Percentiles rank a stretch among this genome's conserved stretches.
These are phyloP conservation scores for Penicillium sp. DNA, from an alignment of 2,329 filamentous ascomycete species.

Conservation along the genomic window DNA sequence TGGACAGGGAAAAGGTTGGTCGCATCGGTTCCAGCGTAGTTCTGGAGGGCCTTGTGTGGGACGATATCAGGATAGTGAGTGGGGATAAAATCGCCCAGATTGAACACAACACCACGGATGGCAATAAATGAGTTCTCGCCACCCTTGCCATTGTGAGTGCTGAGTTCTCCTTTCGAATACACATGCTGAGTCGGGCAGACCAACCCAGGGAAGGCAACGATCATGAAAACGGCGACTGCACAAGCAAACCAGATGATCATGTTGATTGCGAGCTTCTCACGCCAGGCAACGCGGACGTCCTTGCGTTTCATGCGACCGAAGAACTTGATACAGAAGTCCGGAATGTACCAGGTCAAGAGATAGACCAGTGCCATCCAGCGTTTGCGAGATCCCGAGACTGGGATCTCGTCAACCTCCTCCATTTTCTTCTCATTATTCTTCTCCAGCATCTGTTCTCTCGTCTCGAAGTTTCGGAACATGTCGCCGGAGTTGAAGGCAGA, in stretches of 20 bases:
- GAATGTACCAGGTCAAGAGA: conserved; percentile 79
- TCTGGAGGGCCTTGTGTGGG: conserved; percentile 62
- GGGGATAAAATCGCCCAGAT: conserved; percentile 70
- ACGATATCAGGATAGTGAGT: conserved; percentile 73
- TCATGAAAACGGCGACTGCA: conserved; percentile 76
- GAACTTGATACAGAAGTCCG: conserved; percentile 74
- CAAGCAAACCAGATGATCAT: conserved; percentile 93
- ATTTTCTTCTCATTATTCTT: conserved; percentile 89
- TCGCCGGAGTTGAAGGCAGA: conserved; percentile 91
- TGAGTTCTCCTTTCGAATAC: conserved; percentile 74
- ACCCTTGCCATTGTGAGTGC: conserved; percentile 69
- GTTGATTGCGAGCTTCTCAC: conserved; percentile 97
- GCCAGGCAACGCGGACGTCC: conserved; percentile 89
- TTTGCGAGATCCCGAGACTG: conserved; percentile 75
- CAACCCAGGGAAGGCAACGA: conserved; percentile 79
- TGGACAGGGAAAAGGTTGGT: conserved; percentile 89
- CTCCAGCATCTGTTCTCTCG: conserved; percentile 89
- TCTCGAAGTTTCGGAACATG: conserved; percentile 97
- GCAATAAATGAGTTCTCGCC: conserved; percentile 67
- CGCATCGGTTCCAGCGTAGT: conserved; percentile 86
- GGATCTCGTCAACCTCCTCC: conserved; percentile 83
- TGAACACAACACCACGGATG: conserved; percentile 86
- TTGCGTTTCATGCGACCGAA: conserved; percentile 86
- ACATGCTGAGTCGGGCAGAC: conserved; percentile 93
- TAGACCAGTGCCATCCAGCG: conserved; percentile 87